A percentile compares a stretch with the other conserved stretches of the same genome.
phyloP scores from a whole-genome alignment of 495 filamentous ascomycete species.

The Aspergillus ostianus region DNA sequence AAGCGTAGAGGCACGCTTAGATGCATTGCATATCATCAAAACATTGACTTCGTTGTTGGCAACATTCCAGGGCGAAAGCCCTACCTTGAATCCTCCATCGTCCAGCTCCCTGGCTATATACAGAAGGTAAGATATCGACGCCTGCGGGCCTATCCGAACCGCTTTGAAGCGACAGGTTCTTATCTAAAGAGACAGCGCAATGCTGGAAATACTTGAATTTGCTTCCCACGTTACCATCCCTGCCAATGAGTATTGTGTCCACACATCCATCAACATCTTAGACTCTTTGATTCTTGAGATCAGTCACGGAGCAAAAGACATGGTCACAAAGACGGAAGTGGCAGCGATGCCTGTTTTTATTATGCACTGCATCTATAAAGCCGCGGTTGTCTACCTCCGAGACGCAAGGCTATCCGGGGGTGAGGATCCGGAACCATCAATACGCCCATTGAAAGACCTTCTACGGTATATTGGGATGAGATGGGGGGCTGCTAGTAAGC shows the following conservation, averaged over 20 bases:
- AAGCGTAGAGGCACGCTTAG: background rate
- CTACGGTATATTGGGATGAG: background rate
- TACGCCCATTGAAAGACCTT: background rate
- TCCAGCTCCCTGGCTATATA: background rate
- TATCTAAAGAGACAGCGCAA: background rate
- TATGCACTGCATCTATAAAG: background rate
- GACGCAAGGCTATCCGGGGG: background rate
- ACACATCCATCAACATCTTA: background rate
- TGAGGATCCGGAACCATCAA: background rate
- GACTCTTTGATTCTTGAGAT: background rate
- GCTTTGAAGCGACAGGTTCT: background rate
- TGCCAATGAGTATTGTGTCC: background rate
- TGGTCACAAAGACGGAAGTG: background rate
- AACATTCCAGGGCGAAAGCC: background rate
- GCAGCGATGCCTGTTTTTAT: background rate
- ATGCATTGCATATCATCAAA: conserved; percentile 4
- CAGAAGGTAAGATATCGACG: background rate
- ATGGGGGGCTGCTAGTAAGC: conserved; percentile 3
- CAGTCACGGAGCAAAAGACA: background rate
- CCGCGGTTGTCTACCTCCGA: background rate
- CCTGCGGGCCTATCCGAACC: background rate
- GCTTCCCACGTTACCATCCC: background rate
- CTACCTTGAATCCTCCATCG: background rate
- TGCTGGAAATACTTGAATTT: background rate
- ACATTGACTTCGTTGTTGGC: background rate